These are phyloP conservation scores for Diutina scorzettiae DNA, from an alignment of 1,139 yeast genomes.

Conservation along the genomic window DNA sequence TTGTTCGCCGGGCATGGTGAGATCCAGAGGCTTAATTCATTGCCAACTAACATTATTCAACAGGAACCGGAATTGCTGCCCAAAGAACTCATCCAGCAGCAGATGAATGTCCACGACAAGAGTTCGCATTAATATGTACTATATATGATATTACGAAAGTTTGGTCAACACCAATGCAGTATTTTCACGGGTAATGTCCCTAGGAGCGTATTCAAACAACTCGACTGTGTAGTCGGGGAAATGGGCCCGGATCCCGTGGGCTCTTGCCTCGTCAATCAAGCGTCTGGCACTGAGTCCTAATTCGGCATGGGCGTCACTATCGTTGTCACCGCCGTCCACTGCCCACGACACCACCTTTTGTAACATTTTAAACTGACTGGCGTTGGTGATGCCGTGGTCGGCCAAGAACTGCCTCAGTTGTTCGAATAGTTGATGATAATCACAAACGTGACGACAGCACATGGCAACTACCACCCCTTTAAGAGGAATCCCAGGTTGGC, in stretches of 20 bases:
- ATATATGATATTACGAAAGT: not conserved
- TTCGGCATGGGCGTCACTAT: slow-evolving; percentile 14
- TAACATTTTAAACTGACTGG: slow-evolving; percentile 39
- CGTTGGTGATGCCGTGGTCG: slow-evolving; percentile 18
- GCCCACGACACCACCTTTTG: slow-evolving; percentile 80
- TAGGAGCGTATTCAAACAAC: slow-evolving; percentile 47
- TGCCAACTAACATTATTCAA: not conserved
- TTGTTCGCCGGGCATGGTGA: not conserved
- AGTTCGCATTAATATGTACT: slow-evolving; percentile 2
- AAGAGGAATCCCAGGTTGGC: slow-evolving; percentile 13
- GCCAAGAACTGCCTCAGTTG: slow-evolving; percentile 33
- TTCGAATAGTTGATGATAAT: slow-evolving; percentile 37
- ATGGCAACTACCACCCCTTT: slow-evolving; percentile 72
- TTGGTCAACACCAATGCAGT: not conserved
- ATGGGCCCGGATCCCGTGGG: slow-evolving; percentile 29
- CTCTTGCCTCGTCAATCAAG: slow-evolving; percentile 47
- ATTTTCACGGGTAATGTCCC: slow-evolving; percentile 57
- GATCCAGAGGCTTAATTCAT: not conserved
- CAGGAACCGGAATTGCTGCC: slow-evolving; percentile 1
- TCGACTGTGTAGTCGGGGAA: slow-evolving; percentile 27
- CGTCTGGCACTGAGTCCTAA: slow-evolving; percentile 62
- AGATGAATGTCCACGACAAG: slow-evolving; percentile 4
- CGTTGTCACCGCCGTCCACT: slow-evolving; percentile 53
- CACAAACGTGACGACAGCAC: slow-evolving; percentile 89
- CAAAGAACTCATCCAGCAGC: slow-evolving; percentile 4